Evolutionary conservation across 2,329 filamentous ascomycete genomes (phyloP), one percentile per base, ranked within the genome.

Genomic region (Endothia cerciana): DNA sequence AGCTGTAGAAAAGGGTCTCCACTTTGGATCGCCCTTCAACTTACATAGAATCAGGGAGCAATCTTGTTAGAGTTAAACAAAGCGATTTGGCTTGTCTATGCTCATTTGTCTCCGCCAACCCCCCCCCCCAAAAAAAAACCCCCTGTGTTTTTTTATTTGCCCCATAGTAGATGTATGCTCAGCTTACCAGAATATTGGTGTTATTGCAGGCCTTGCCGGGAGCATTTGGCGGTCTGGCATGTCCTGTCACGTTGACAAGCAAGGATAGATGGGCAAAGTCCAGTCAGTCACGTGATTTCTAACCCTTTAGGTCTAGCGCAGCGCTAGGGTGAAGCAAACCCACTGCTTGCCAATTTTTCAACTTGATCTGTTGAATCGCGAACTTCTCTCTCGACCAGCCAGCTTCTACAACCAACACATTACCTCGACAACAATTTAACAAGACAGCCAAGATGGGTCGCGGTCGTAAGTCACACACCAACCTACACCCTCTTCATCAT

Each of bases 361-460:
- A 22, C 53, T 45, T 38, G 5, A 19, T 13, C n/a, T 19, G 41
- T 45, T 30, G 41, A 56, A 55, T 30, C 59, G 45, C 3, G 61
- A 60, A 63, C 53, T 63, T 61, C 59, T 38, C 63, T 38, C 33
- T 38, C 40, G 38, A 25, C 38, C 65, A 65, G 64, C 67, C 51
- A 56, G 60, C 53, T 51, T 63, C 59, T 63, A 66, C 61, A 60
- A 65, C 64, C 25, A 64, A 58, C 19, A 43, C 59, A 63, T 47
- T 55, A 57, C 43, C 36, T 65, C 62, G 43, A 65, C 62, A 67
- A 51, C 56, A 62, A 67, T 55, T 62, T 60, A 47, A 60, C 58
- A 58, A 64, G 38, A 63, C 62, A 55, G 65, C 22, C 65, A 69
- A 69, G n/a, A 69, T 69, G 67, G 67, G 67, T 69, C 67, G 67